Conservation (phyloP, 768 basidiomycete genomes). For the Tephrocybe sp. region DNA sequence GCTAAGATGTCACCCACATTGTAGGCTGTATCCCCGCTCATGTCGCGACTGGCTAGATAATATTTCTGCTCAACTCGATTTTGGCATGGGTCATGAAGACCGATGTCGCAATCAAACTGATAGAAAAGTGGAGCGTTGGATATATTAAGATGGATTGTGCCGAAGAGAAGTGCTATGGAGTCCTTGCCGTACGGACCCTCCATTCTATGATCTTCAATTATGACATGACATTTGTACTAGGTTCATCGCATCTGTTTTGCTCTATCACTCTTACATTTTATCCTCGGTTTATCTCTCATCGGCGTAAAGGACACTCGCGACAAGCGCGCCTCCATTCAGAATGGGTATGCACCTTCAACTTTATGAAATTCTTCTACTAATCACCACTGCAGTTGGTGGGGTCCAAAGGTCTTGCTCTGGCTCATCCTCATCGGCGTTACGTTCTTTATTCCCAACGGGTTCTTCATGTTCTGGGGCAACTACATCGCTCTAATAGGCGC, state of each 20-base stretch:
- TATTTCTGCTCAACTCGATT: slow-evolving; percentile 94
- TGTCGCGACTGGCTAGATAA: slow-evolving; percentile 56
- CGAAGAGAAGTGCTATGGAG: slow-evolving; percentile 92
- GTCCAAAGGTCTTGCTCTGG: slow-evolving; percentile 93
- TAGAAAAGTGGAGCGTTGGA: slow-evolving; percentile 92
- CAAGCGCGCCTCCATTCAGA: slow-evolving; percentile 94
- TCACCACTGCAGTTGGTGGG: slow-evolving; percentile 82
- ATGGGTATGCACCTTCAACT: slow-evolving; percentile 69
- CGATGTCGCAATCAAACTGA: slow-evolving; percentile 78
- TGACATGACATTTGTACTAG: slow-evolving; percentile 31
- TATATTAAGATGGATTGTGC: slow-evolving; percentile 98
- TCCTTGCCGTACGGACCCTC: slow-evolving; percentile 76
- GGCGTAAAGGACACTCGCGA: slow-evolving; percentile 89
- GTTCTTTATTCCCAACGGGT: slow-evolving; percentile 95
- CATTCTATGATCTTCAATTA: background rate
- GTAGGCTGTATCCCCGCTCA: background rate
- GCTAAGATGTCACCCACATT: slow-evolving; percentile 22
- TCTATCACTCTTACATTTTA: slow-evolving; percentile 81
- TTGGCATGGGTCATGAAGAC: slow-evolving; percentile 97
- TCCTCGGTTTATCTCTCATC: slow-evolving; percentile 77
- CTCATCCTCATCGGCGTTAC: slow-evolving; percentile 74
- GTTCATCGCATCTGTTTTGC: slow-evolving; percentile 98
- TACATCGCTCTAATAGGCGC: slow-evolving; percentile 91
- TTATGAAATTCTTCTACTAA: background rate
- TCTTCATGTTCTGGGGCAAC: slow-evolving; percentile 99